Evolutionary conservation across 768 basidiomycete species (phyloP).

Genomic region (Naganishia kalamii): DNA sequence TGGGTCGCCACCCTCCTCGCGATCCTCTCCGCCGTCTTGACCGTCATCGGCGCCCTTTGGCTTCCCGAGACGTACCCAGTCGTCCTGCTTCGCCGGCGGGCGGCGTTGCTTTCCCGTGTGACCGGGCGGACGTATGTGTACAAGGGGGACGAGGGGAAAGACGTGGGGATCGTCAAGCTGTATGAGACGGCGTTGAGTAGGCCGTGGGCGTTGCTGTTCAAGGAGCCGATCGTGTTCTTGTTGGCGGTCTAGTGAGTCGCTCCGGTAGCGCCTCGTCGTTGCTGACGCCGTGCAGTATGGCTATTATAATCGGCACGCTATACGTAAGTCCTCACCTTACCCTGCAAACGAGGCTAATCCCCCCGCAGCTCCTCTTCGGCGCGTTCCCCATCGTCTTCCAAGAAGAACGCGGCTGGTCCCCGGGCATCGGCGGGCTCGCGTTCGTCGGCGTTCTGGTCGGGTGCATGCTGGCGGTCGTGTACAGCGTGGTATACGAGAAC

Average conservation of each 20-base stretch:
- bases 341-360: neutral
- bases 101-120: slow-evolving; percentile 33
- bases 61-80: slow-evolving; percentile 47
- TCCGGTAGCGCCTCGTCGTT: too few relatives aligned
- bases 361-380: slow-evolving; percentile 26
- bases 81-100: slow-evolving; percentile 41
- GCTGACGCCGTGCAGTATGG: too few relatives aligned
- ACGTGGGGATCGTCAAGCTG: slow-evolving; percentile 20
- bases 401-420: slow-evolving; percentile 23
- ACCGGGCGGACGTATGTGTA: slow-evolving; percentile 1
- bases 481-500: slow-evolving; percentile 13
- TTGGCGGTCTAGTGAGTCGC: slow-evolving; percentile 23
- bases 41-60: slow-evolving; percentile 30
- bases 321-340: slow-evolving; percentile 20
- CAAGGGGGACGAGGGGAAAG: neutral
- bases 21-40: slow-evolving; percentile 25
- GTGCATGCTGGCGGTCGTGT: slow-evolving; percentile 1
- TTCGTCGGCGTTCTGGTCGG: slow-evolving; percentile 16
- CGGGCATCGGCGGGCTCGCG: slow-evolving; percentile 14
- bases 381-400: slow-evolving; percentile 34
- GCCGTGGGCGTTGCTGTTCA: slow-evolving; percentile 53
- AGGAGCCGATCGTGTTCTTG: slow-evolving; percentile 33
- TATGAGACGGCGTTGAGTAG: slow-evolving; percentile 52
- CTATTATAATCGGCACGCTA: slow-evolving; percentile 35
- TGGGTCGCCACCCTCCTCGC: slow-evolving; percentile 15